A percentile compares a stretch with the other conserved stretches of the same genome.
These are phyloP conservation scores for Globisporangium megalacanthum DNA, from an alignment of 352 stramenopile species.

Conservation along the genomic window DNA sequence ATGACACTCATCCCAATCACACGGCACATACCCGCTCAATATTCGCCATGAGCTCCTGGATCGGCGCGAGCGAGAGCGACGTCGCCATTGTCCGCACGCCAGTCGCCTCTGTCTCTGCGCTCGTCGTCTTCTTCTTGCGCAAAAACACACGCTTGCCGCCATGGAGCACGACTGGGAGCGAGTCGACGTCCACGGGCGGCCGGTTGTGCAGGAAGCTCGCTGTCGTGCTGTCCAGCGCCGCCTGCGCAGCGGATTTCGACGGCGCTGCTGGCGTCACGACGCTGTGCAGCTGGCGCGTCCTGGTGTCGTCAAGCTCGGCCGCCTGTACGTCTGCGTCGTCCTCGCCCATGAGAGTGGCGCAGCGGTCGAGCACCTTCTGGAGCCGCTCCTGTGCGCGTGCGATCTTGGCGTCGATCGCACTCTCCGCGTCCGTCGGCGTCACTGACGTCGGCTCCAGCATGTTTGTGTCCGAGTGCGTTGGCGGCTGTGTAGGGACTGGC, in stretches of 20 bases:
- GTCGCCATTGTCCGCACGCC: conserved; percentile 8
- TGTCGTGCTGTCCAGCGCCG: conserved; percentile 27
- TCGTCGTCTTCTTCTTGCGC: conserved; percentile 38
- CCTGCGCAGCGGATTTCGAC: background rate
- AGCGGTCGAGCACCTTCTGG: conserved; percentile 56
- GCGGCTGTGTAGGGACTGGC: background rate
- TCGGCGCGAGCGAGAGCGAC: conserved; percentile 37
- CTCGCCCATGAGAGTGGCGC: conserved; percentile 51
- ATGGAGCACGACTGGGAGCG: conserved; percentile 45
- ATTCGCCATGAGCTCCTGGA: conserved; percentile 45
- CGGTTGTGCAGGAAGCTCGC: conserved; percentile 46
- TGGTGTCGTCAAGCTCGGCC: conserved; percentile 13
- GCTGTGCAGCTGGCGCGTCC: too few relatives aligned
- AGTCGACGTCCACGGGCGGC: conserved; percentile 60
- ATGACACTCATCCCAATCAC: background rate
- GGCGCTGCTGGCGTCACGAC: too few relatives aligned
- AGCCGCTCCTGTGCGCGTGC: conserved; percentile 39
- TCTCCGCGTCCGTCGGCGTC: conserved; percentile 1
- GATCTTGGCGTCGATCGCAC: conserved; percentile 21
- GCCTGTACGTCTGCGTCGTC: conserved; percentile 24
- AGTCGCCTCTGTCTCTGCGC: conserved; percentile 6
- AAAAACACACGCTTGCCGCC: conserved; percentile 56
- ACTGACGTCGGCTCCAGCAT: too few relatives aligned
- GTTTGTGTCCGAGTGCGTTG: background rate
- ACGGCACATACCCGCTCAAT: conserved; percentile 36